Percentiles rank a stretch among this genome's conserved stretches.
phyloP scores from a whole-genome alignment of 2,329 filamentous ascomycete genomes.

The Sporothrix sp. region DNA sequence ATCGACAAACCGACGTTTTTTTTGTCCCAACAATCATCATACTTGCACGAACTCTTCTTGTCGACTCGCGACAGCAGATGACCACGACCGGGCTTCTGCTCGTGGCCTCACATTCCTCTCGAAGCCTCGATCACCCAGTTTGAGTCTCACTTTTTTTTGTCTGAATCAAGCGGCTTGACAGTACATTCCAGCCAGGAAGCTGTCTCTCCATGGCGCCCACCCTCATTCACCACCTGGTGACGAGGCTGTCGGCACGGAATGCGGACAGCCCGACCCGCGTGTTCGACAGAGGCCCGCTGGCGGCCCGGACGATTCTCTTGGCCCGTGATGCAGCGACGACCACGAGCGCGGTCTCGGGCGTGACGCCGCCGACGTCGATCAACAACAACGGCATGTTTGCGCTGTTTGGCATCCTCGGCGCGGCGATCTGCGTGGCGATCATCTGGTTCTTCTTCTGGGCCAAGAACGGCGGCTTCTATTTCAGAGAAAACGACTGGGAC shows the following conservation, averaged over 20 bases:
- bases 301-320: constrained; percentile 34
- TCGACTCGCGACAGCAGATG: too few species aligned
- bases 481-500: constrained; percentile 82
- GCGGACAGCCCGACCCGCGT: constrained; percentile 17
- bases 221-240: constrained; percentile 20
- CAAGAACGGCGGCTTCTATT: constrained; percentile 88
- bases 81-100: neutral
- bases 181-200: neutral
- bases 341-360: constrained; percentile 35
- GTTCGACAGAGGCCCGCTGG: constrained; percentile 32
- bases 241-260: constrained; percentile 13
- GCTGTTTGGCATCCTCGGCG: constrained; percentile 75
- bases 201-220: constrained; percentile 32
- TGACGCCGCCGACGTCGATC: constrained; percentile 41
- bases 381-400: constrained; percentile 68
- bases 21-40: too few species aligned
- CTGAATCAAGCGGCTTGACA: neutral
- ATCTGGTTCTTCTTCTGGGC: constrained; percentile 99
- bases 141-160: neutral
- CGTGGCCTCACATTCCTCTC: neutral
- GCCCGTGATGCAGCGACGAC: constrained; percentile 29
- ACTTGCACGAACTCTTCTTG: too few species aligned
- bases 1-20: neutral
- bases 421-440: constrained; percentile 58
- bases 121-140: neutral